Evolutionary conservation across 352 stramenopile species (phyloP).

Genomic region (Pythium aristosporum): DNA sequence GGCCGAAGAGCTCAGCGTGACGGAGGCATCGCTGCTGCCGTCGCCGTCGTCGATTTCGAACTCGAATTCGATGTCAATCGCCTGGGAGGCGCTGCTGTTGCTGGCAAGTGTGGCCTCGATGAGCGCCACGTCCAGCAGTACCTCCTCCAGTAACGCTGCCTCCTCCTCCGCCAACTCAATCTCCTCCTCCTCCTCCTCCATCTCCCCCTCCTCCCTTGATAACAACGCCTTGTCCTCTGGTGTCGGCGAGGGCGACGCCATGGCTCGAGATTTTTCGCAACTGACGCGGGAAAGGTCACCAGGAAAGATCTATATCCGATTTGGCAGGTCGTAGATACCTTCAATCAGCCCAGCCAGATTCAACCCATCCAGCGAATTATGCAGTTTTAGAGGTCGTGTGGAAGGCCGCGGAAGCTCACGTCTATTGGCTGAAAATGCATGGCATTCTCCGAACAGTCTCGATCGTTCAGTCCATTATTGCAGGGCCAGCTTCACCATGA

Average conservation of each 20-base stretch:
- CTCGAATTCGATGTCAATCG: neutral
- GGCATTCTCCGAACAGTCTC: too few relatives aligned
- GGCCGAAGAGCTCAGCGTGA: neutral
- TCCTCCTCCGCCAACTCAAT: neutral
- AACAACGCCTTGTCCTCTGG: neutral
- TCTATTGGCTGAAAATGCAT: too few relatives aligned
- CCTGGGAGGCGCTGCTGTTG: neutral
- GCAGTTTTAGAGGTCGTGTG: too few relatives aligned
- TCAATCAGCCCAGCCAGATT: too few relatives aligned
- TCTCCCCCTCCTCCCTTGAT: neutral
- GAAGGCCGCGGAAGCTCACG: too few relatives aligned
- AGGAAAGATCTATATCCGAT: too few relatives aligned
- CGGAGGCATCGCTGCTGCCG: neutral
- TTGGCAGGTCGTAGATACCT: too few relatives aligned
- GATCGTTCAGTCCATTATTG: too few relatives aligned
- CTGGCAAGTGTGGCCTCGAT: conserved; percentile 2
- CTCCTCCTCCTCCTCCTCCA: neutral
- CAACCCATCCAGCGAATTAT: too few relatives aligned
- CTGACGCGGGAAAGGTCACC: too few relatives aligned
- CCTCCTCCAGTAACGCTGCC: conserved; percentile 3
- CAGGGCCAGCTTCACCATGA: neutral
- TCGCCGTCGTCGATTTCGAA: neutral
- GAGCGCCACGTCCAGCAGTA: conserved; percentile 6
- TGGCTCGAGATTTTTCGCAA: neutral
- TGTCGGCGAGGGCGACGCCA: neutral